Conservation (phyloP, 495 filamentous ascomycete species). For the Xylaria palmicola region DNA sequence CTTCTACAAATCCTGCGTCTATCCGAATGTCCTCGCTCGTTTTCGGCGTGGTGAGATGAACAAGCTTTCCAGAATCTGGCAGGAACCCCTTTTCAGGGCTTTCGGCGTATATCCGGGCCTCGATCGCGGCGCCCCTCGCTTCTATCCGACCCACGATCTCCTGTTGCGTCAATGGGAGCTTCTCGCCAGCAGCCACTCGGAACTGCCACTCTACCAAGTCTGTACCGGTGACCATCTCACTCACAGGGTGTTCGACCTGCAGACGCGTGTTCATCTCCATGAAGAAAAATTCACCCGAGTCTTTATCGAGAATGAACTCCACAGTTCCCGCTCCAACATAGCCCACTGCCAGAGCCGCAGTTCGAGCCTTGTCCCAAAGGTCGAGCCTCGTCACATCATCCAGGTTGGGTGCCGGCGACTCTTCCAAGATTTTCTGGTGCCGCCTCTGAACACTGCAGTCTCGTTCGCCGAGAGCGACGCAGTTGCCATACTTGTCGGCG, state of each 20-base stretch:
- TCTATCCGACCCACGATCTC: conserved; percentile 75
- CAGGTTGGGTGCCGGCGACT: conserved; percentile 88
- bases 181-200: conserved; percentile 81
- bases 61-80: conserved; percentile 85
- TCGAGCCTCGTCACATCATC: conserved; percentile 77
- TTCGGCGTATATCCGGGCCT: conserved; percentile 95
- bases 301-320: conserved; percentile 98
- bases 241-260: conserved; percentile 97
- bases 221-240: conserved; percentile 92
- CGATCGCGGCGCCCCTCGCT: conserved; percentile 81
- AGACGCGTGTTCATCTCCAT: conserved; percentile 99
- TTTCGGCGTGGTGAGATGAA: conserved; percentile 77
- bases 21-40: conserved; percentile 72
- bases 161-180: conserved; percentile 80
- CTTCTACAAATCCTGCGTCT: conserved; percentile 87
- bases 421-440: conserved; percentile 97
- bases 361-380: conserved; percentile 89
- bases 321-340: conserved; percentile 97
- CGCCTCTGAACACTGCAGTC: conserved; percentile 86
- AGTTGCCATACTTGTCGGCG: conserved; percentile 84
- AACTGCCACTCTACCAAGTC: conserved; percentile 98
- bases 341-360: conserved; percentile 85
- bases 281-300: conserved; percentile 91
- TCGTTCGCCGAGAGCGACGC: conserved; percentile 78
- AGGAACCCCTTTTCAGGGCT: conserved; percentile 88